Evolutionary conservation across 345 rosid genomes (phyloP).

Genomic region (Acer yangbiense): DNA sequence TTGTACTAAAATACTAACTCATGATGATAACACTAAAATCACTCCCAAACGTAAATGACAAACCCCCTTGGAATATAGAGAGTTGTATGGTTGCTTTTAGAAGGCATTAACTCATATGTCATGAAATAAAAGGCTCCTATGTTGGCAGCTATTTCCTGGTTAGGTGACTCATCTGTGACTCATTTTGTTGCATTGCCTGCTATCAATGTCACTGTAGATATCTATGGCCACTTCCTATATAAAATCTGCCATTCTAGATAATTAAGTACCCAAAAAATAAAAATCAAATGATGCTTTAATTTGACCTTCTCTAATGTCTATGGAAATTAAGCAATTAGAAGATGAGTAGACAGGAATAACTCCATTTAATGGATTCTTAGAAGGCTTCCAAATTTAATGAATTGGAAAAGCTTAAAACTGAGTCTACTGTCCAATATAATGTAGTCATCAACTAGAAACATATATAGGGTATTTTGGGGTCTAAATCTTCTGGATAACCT

Average conservation of each 20-base stretch:
- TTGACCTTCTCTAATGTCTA: background rate
- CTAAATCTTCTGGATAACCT: background rate
- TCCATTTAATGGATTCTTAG: conserved; percentile 20
- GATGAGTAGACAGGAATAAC: background rate
- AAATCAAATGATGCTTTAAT: background rate
- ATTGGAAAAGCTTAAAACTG: conserved; percentile 14
- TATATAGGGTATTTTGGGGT: background rate
- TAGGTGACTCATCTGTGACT: conserved; percentile 3
- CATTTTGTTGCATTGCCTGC: background rate
- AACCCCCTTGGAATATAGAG: background rate
- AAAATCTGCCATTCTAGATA: too few species aligned
- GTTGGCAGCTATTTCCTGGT: background rate
- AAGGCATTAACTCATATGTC: background rate
- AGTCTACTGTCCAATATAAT: too few species aligned
- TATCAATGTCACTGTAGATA: background rate
- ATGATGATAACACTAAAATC: background rate
- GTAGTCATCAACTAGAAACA: background rate
- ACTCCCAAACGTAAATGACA: background rate
- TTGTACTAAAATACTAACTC: background rate
- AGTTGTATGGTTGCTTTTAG: background rate
- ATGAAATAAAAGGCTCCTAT: background rate
- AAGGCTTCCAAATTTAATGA: conserved; percentile 2
- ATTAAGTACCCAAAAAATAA: background rate
- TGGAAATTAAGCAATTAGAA: background rate
- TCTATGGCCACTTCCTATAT: background rate